Evolutionary conservation across 768 basidiomycete species (phyloP), one percentile per base, ranked within the genome.

Genomic region (Pleurotus tuoliensis): DNA sequence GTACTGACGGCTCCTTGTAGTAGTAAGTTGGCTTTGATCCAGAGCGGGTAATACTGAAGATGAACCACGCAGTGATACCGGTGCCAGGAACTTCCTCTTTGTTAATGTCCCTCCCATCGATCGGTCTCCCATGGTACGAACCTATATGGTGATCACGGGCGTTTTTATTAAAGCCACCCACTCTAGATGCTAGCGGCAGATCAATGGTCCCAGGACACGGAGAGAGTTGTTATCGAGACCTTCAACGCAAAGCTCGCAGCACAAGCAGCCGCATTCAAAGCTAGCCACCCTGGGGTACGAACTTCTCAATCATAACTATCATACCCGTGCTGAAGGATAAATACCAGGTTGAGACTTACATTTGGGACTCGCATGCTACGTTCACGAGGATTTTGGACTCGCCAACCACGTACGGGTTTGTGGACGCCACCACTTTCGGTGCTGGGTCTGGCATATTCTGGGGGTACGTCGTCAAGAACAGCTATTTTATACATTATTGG

Each of bases 1-100:
- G 27, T 53, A 51, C 60, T 48, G 54, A 68, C 58, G 57, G 63
- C 15, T 22, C 9, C 47, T 44, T 8, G 37, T 65, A 68, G 74
- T 78, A 69, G 70, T 75, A 60, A 56, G 67, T 47, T 39, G 8
- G 39, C 12, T 18, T 40, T 39, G 20, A 5, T 18, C 18, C 18
- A 38, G n/a, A 16, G 34, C 49, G 54, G 55, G 58, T 56, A 55
- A 51, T 37, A 39, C 45, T 22, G 18, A 11, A 25, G 45, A 22
- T 25, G 41, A 34, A 12, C 12, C 15, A 22, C 15, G 11, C 49
- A 81, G 80, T 70, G 69, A 72, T 40, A 76, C 67, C 24, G 86
- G 86, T 15, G 86, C 78, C 6, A 73, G 85, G 38, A 82, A 68
- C 67, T 85, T 79, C 72, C 73, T 80, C 57, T 81, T 82, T 58